These are phyloP conservation scores for Dactylis glomerata DNA, from an alignment of 176 grass and related monocot genomes.

Conservation along the genomic window DNA sequence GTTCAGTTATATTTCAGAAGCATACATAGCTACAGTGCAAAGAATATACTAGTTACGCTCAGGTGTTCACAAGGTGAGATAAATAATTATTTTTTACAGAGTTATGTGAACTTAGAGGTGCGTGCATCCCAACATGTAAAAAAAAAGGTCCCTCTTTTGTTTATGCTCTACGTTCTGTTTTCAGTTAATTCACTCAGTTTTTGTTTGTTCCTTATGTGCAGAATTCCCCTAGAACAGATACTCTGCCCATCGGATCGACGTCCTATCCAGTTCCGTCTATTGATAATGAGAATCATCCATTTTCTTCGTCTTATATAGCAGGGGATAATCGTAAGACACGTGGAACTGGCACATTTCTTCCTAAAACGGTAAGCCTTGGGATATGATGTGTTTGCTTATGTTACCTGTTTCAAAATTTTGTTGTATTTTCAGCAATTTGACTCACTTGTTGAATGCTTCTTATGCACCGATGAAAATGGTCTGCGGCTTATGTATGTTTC, in stretches of 20 bases:
- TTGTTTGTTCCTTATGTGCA: background rate
- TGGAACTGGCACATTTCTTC: conserved; percentile 59
- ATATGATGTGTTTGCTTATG: background rate
- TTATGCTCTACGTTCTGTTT: background rate
- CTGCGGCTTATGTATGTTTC: background rate
- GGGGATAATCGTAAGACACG: background rate
- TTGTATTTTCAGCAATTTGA: background rate
- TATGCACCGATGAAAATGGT: background rate
- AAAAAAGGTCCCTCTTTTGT: background rate
- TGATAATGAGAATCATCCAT: background rate
- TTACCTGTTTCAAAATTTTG: background rate
- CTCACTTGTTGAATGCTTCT: background rate
- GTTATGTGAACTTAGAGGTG: too few species aligned
- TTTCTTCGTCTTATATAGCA: background rate
- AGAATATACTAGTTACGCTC: too few species aligned
- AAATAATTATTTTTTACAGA: too few species aligned
- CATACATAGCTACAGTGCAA: too few species aligned
- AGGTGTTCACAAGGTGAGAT: too few species aligned
- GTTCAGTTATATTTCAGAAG: too few species aligned
- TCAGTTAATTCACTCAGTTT: conserved; percentile 3
- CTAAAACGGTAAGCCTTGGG: conserved; percentile 25
- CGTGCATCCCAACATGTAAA: too few species aligned
- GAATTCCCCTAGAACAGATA: conserved; percentile 12
- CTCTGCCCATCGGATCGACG: background rate
- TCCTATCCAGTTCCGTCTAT: background rate